Percentiles rank a stretch among this genome's conserved stretches.
Conservation (phyloP, 2,329 filamentous ascomycete genomes). For the Colletotrichum brevisporum region DNA sequence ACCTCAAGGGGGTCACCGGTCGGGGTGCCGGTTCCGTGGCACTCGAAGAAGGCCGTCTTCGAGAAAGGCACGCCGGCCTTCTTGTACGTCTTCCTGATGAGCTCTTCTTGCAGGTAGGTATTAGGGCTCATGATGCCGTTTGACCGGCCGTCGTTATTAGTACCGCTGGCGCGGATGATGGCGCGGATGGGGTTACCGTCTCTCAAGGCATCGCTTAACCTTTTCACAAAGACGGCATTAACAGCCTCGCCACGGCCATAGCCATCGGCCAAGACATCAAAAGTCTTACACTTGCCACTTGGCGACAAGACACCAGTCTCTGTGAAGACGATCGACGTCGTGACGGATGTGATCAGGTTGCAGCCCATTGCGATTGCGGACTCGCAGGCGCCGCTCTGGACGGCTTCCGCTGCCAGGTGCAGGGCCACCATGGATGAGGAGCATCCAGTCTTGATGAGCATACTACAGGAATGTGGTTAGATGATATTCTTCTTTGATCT, state of each 20-base stretch:
- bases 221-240: constrained; percentile 56
- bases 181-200: constrained; percentile 55
- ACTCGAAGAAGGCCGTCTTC: constrained; percentile 46
- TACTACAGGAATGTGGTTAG: constrained; percentile 38
- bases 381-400: constrained; percentile 46
- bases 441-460: constrained; percentile 54
- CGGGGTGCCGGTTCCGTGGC: constrained; percentile 57
- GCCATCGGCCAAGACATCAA: constrained; percentile 58
- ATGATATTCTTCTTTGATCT: too few relatives aligned
- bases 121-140: constrained; percentile 57
- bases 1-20: constrained; percentile 56
- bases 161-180: constrained; percentile 48
- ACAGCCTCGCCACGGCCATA: constrained; percentile 58
- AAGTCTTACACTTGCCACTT: constrained; percentile 48
- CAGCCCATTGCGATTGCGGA: constrained; percentile 50
- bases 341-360: constrained; percentile 48
- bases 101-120: constrained; percentile 44
- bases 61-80: constrained; percentile 37
- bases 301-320: constrained; percentile 48
- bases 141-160: constrained; percentile 54
- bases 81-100: constrained; percentile 49
- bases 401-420: constrained; percentile 49
- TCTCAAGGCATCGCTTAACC: constrained; percentile 54
- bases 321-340: constrained; percentile 38
- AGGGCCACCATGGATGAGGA: constrained; percentile 50